Percentiles rank a stretch among this genome's conserved stretches.
phyloP scores from a whole-genome alignment of 495 filamentous ascomycete genomes.

The Penicillium waksmanii region DNA sequence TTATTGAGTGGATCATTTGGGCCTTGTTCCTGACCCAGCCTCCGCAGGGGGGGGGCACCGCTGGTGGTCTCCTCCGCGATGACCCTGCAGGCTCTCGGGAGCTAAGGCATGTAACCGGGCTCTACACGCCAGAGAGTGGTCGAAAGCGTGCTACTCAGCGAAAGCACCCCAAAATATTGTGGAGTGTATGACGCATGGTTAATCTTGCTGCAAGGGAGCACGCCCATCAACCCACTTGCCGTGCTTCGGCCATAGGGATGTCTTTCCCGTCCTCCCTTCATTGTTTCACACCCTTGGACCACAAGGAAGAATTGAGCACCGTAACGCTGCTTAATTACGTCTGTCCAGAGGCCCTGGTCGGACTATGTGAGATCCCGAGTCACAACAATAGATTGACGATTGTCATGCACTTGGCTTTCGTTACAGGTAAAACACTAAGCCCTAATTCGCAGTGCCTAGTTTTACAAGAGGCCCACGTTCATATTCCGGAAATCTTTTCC shows the following conservation, averaged over 20 bases:
- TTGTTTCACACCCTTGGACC: constrained; percentile 24
- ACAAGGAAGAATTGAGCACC: constrained; percentile 24
- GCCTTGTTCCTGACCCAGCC: constrained; percentile 14
- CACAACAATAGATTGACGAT: constrained; percentile 8
- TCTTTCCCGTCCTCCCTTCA: constrained; percentile 22
- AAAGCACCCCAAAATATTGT: constrained; percentile 6
- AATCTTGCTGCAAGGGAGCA: constrained; percentile 27
- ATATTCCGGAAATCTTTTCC: constrained; percentile 2
- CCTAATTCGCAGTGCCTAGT: neutral
- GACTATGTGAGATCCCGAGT: constrained; percentile 2
- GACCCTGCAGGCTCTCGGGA: constrained; percentile 16
- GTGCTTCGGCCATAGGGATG: constrained; percentile 13
- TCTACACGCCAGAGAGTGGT: neutral
- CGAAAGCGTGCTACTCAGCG: neutral
- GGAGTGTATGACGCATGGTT: constrained; percentile 17
- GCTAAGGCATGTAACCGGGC: constrained; percentile 27
- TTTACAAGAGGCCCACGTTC: neutral
- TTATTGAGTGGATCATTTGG: constrained; percentile 13
- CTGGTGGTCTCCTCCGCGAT: constrained; percentile 5
- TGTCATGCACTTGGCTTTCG: neutral
- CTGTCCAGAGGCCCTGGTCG: constrained; percentile 3
- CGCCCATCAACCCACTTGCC: constrained; percentile 5
- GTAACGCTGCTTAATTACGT: constrained; percentile 13
- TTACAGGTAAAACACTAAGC: neutral
- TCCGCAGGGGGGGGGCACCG: neutral